phyloP scores from a whole-genome alignment of 2,329 filamentous ascomycete species.

The Fusarium tricinctum region DNA sequence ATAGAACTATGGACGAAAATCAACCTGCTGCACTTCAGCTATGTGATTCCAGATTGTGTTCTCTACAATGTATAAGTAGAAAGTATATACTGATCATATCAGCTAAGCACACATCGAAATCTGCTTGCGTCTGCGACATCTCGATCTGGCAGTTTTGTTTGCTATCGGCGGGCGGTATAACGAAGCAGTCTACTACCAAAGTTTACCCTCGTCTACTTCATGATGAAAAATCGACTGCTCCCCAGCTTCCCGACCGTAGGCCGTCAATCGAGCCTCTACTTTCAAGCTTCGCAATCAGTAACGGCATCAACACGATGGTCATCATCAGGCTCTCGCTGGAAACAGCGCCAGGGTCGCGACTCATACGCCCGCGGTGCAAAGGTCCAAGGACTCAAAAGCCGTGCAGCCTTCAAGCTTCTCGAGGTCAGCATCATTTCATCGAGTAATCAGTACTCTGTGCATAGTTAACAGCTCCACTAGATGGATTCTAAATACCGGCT shows the following conservation, averaged over 20 bases:
- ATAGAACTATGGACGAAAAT: neutral
- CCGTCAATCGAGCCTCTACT: neutral
- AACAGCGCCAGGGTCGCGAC: constrained; percentile 81
- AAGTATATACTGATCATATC: neutral
- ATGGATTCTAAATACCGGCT: constrained; percentile 86
- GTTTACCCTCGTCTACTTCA: neutral
- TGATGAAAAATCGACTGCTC: constrained; percentile 19
- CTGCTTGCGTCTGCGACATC: neutral
- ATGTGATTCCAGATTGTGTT: neutral
- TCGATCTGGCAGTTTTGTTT: neutral
- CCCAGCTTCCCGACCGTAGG: constrained; percentile 7
- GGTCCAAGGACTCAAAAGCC: constrained; percentile 85
- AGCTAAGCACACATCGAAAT: neutral
- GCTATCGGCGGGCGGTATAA: neutral
- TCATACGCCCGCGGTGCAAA: constrained; percentile 80
- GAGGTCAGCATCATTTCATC: constrained; percentile 68
- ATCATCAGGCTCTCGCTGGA: constrained; percentile 83
- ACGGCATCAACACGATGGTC: constrained; percentile 35
- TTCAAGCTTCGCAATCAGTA: neutral
- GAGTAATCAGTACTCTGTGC: no score
- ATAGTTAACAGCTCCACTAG: constrained; percentile 57
- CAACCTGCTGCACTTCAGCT: neutral
- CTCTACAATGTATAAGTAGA: neutral
- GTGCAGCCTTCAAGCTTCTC: constrained; percentile 92
- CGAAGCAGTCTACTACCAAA: neutral